phyloP scores from a whole-genome alignment of 345 rosid genomes.

The Cardamine occulta region DNA sequence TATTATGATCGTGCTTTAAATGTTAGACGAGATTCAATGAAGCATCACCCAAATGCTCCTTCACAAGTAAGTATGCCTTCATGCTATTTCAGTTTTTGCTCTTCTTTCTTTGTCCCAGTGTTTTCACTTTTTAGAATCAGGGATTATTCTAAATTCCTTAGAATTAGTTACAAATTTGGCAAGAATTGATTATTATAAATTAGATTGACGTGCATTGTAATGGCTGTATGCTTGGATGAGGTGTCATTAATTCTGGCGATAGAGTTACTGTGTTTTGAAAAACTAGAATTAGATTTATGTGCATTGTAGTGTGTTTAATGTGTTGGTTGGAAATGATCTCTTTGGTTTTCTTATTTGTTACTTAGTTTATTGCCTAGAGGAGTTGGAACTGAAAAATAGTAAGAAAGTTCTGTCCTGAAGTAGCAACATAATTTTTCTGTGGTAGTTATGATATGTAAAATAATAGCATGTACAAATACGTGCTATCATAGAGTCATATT shows the following conservation, averaged over 20 bases:
- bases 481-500: neutral
- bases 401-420: slow-evolving; percentile 12
- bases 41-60: slow-evolving; percentile 56
- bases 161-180: neutral
- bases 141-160: neutral
- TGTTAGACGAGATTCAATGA: slow-evolving; percentile 80
- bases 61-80: slow-evolving; percentile 66
- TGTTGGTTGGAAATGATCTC: slow-evolving; percentile 16
- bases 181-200: neutral
- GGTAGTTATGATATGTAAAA: neutral
- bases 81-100: slow-evolving; percentile 15
- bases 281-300: neutral
- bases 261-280: neutral
- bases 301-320: neutral
- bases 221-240: neutral
- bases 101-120: slow-evolving; percentile 2
- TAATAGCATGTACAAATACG: neutral
- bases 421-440: neutral
- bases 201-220: neutral
- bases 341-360: slow-evolving; percentile 8
- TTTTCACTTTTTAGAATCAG: neutral
- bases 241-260: neutral
- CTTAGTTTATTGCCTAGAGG: neutral
- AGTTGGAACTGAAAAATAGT: slow-evolving; percentile 17
- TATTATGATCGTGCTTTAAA: slow-evolving; percentile 72